Evolutionary conservation across 805 yeast species (phyloP).

Genomic region (Yarrowia sp.): DNA sequence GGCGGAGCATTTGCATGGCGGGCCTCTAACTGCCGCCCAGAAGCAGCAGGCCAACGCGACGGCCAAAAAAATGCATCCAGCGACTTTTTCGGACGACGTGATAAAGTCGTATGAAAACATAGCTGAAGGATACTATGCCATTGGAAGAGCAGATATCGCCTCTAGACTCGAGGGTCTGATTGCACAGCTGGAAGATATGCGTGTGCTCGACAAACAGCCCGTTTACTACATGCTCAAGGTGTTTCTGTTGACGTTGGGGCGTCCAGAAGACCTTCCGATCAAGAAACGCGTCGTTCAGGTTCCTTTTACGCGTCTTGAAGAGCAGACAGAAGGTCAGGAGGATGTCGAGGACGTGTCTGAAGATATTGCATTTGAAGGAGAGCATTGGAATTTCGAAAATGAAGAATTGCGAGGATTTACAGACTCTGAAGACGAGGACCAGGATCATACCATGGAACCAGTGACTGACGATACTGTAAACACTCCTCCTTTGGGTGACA

Average conservation of each 20-base stretch:
- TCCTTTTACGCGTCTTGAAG: neutral
- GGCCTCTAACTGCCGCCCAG: neutral
- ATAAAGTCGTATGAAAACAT: neutral
- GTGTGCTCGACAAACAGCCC: neutral
- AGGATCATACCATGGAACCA: neutral
- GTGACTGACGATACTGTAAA: neutral
- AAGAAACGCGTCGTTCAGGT: neutral
- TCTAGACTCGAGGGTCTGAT: neutral
- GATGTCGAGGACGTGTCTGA: neutral
- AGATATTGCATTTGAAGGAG: neutral
- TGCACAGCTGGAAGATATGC: neutral
- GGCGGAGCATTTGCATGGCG: neutral
- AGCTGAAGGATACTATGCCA: constrained; percentile 2
- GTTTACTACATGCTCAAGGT: constrained; percentile 16
- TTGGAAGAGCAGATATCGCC: neutral
- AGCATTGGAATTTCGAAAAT: constrained; percentile 10
- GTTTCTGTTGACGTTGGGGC: constrained; percentile 1
- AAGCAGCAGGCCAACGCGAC: neutral
- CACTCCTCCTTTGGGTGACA: neutral
- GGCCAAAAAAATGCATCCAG: constrained; percentile 6
- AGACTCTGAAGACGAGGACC: neutral
- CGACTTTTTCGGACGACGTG: constrained; percentile 14
- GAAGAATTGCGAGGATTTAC: constrained; percentile 10
- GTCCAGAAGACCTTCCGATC: neutral
- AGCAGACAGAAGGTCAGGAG: neutral